Evolutionary conservation across 768 basidiomycete genomes (phyloP).

Genomic region (Amanita fuliginea): DNA sequence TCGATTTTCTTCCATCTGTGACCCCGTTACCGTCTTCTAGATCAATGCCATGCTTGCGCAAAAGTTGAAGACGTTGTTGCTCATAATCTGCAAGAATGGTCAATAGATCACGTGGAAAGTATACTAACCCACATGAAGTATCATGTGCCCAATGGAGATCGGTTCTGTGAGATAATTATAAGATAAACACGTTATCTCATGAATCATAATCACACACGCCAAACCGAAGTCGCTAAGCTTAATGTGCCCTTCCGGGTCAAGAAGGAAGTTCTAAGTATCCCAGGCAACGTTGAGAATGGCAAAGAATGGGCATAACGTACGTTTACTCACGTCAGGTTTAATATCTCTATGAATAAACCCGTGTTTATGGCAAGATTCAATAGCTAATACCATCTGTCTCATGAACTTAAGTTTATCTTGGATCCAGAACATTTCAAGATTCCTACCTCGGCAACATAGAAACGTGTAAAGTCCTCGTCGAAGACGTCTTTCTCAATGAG

Average conservation of each 20-base stretch:
- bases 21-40: slow-evolving; percentile 67
- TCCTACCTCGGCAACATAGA: slow-evolving; percentile 86
- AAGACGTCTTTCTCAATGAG: slow-evolving; percentile 88
- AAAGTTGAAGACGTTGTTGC: slow-evolving; percentile 77
- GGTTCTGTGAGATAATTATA: slow-evolving; percentile 37
- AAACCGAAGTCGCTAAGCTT: slow-evolving; percentile 93
- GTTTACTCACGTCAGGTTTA: slow-evolving; percentile 71
- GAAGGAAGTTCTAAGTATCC: slow-evolving; percentile 75
- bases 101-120: slow-evolving; percentile 6
- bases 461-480: slow-evolving; percentile 83
- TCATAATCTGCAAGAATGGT: slow-evolving; percentile 64
- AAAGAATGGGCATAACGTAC: slow-evolving; percentile 10
- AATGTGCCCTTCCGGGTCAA: slow-evolving; percentile 89
- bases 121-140: slow-evolving; percentile 57
- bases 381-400: slow-evolving; percentile 80
- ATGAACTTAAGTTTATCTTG: slow-evolving; percentile 9
- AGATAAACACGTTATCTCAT: slow-evolving; percentile 7
- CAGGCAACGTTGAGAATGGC: slow-evolving; percentile 11
- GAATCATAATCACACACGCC: slow-evolving; percentile 50
- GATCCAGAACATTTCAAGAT: slow-evolving; percentile 8
- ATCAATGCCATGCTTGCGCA: slow-evolving; percentile 92
- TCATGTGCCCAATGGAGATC: slow-evolving; percentile 97
- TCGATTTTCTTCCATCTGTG: slow-evolving; percentile 62
- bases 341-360: slow-evolving; percentile 99
- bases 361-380: slow-evolving; percentile 87